A percentile compares a stretch with the other conserved stretches of the same genome.
These are phyloP conservation scores for Cercospora citrullina DNA, from an alignment of 2,329 filamentous ascomycete genomes.

Conservation along the genomic window DNA sequence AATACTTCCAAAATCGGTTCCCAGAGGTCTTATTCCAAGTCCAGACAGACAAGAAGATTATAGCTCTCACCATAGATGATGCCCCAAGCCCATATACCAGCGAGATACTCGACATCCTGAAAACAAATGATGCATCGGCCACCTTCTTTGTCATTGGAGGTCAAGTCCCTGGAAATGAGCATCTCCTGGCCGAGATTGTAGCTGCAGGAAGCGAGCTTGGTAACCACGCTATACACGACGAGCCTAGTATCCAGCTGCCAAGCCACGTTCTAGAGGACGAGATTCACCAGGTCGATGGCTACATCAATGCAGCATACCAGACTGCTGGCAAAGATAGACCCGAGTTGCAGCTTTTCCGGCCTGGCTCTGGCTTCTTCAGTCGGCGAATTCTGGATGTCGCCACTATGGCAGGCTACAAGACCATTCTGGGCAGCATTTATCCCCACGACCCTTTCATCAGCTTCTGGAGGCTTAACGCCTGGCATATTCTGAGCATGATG, in stretches of 20 bases:
- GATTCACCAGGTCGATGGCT: constrained; percentile 63
- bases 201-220: constrained; percentile 62
- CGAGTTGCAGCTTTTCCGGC: constrained; percentile 69
- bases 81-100: constrained; percentile 71
- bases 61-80: constrained; percentile 87
- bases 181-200: constrained; percentile 53
- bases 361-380: constrained; percentile 82
- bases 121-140: constrained; percentile 64
- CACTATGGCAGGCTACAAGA: constrained; percentile 62
- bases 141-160: constrained; percentile 89
- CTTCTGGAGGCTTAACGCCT: constrained; percentile 68
- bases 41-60: constrained; percentile 59
- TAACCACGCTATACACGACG: constrained; percentile 89
- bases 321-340: constrained; percentile 45
- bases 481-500: constrained; percentile 78
- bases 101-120: constrained; percentile 69
- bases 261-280: constrained; percentile 62
- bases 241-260: constrained; percentile 65
- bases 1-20: constrained; percentile 68
- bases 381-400: constrained; percentile 64
- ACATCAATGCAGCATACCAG: constrained; percentile 60
- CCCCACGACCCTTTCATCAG: constrained; percentile 87
- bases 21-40: constrained; percentile 79
- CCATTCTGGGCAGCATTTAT: constrained; percentile 83
- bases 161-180: constrained; percentile 61